Evolutionary conservation across 164 flowering plant genomes (phyloP).

Genomic region (Echeveria elegans): DNA sequence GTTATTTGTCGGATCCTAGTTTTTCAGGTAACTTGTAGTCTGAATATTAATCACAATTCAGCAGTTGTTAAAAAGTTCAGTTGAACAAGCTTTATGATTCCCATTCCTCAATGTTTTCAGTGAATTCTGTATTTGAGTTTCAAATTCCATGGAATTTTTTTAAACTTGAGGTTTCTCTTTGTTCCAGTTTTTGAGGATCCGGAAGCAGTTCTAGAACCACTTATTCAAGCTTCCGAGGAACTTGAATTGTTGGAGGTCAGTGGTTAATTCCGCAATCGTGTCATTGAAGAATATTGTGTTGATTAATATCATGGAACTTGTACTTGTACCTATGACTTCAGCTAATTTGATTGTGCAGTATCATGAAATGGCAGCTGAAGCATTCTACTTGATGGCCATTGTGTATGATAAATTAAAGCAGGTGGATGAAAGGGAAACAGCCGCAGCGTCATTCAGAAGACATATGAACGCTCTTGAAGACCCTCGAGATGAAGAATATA

Average conservation of each 20-base stretch:
- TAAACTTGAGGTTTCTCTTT: background rate
- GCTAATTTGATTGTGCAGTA: slow-evolving; percentile 31
- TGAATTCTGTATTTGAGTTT: background rate
- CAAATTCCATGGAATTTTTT: background rate
- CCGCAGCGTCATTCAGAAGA: slow-evolving; percentile 67
- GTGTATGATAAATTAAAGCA: slow-evolving; percentile 52
- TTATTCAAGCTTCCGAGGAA: slow-evolving; percentile 74
- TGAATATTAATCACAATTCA: background rate
- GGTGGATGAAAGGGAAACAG: slow-evolving; percentile 65
- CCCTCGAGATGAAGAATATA: slow-evolving; percentile 33
- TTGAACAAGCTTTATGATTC: background rate
- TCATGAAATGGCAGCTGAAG: slow-evolving; percentile 93
- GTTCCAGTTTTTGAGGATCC: slow-evolving; percentile 55
- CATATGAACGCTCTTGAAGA: slow-evolving; percentile 53
- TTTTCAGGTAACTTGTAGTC: slow-evolving; percentile 48
- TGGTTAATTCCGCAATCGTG: background rate
- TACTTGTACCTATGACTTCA: background rate
- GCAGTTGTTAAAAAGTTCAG: background rate
- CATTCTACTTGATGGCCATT: slow-evolving; percentile 76
- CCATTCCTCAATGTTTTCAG: no score
- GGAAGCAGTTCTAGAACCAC: slow-evolving; percentile 55
- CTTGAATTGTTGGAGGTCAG: slow-evolving; percentile 76
- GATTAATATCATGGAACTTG: background rate
- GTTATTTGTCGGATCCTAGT: slow-evolving; percentile 67
- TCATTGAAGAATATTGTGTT: no score